Evolutionary conservation across 148 eudicot genomes (phyloP), one percentile per base, ranked within the genome.

Genomic region (Salicornia ramosissima): DNA sequence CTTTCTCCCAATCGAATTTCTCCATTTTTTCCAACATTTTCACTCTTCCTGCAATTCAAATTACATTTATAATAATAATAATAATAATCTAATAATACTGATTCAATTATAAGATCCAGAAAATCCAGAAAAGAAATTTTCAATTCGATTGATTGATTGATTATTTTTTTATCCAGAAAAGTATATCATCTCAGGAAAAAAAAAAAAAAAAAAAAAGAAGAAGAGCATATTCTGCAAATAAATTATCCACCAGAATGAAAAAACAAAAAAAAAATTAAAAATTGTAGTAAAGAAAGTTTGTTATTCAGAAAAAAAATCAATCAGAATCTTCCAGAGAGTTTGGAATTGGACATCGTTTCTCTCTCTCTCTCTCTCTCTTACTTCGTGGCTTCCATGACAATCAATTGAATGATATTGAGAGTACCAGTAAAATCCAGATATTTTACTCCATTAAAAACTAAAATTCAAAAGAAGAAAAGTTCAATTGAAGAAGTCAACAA

Each of bases 11-110:
- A 33, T 80, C 80, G n/a, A 80, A 68, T 42, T 69, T 62, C 36
- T 59, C 86, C 75, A 68, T 77, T 71, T 73, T 78, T 45, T 73
- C 61, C 81, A 78, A 69, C 81, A 78, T 78, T 69, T 25, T 73
- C 52, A 30, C 69, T 31, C 42, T 26, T 47, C 40, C 40, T 63
- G 8, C 50, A 63, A 28, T 13, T 26, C 12, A 56, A 16, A 21
- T 36, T 3, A 36, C 40, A 36, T 36, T 36, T 3, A 36, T 28
- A 57, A 57, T 4, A 60, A n/a, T 34, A 60, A 33, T 60, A 10
- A 60, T 60, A 60, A 8, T 26, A 0, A 25, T 10, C 2, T 26
- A 11, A 55, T 55, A n/a, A n/a, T n/a, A n/a, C n/a, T n/a, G n/a
- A n/a, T n/a, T n/a, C n/a, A n/a, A 55, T 55, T 5, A 12, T 53